These are phyloP conservation scores for Syncephalis plumigaleata DNA, from an alignment of 371 early-diverging fungal genomes.

Conservation along the genomic window DNA sequence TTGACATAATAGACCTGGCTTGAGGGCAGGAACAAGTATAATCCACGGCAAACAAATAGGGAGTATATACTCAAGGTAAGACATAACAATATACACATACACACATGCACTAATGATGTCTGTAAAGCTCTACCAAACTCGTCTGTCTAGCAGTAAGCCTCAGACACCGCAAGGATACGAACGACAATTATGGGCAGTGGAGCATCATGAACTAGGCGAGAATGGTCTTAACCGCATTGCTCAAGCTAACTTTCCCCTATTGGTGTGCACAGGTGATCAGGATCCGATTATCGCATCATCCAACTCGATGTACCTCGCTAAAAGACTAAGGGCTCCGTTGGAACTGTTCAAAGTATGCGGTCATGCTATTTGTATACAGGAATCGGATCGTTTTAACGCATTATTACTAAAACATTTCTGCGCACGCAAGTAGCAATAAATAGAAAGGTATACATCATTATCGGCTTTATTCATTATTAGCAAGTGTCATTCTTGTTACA, in stretches of 20 bases:
- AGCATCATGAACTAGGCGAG: neutral
- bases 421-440: too few relatives aligned
- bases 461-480: too few relatives aligned
- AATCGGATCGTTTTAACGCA: neutral
- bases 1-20: too few relatives aligned
- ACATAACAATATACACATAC: too few relatives aligned
- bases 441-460: too few relatives aligned
- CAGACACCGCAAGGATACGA: conserved; percentile 4
- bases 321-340: neutral
- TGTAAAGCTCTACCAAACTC: neutral
- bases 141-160: neutral
- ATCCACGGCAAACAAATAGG: neutral
- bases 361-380: neutral
- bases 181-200: neutral
- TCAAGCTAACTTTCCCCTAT: neutral
- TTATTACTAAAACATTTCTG: neutral
- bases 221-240: neutral
- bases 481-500: too few relatives aligned
- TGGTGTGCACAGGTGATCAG: neutral
- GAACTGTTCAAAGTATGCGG: neutral
- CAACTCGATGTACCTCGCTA: neutral
- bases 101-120: neutral
- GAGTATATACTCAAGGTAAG: neutral
- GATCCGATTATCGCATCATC: neutral
- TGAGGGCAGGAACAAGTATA: neutral